Base-by-base conservation (phyloP, 1,139 yeast genomes). In the Debaryomyces subglobosus region DNA sequence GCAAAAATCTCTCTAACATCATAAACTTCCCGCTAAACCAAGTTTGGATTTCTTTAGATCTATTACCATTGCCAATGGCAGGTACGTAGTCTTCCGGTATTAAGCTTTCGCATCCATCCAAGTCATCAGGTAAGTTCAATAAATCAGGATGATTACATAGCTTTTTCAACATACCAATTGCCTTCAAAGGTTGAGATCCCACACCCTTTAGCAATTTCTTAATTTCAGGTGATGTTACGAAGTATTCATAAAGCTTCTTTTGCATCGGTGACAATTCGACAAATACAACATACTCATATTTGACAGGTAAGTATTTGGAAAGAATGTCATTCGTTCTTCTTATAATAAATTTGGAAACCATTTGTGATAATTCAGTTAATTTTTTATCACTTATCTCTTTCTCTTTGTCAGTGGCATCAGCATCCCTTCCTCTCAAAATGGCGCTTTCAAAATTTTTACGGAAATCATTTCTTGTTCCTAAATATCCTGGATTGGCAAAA, bases 271-370 rank as follows among this genome's bases (percentile, higher is more conserved):
- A 80, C 49, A 94, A 72, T 27, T 86, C 86, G 49, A 96, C 92
- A 64, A 94, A 94, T 13, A 94, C 86, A 38, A 94, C 99, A 66
- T 94, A 96, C 65, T 94, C 99, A 64, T 91, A 92, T 65, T 94
- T 94, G 55, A 95, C 89, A 0, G 99, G 99, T 49, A 94, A 74
- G 62, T 94, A 94, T 67, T 94, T 94, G 39, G 97, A 87, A 51
- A 94, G 74, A 57, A 94, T 89, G 67, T 95, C 99, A 68, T 94
- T 94, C 0, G 99, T 92, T 63, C 99, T 84, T 63, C 99, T 81
- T 52, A 94, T 95, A 64, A 95, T 94, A 63, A 92, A 91, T 57
- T 85, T 87, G 39, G 94, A 89, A 2, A 95, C 99, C 45, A 91
- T 64, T 27, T 77, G 81, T 0, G 95, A 85, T 48, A 94, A 72